phyloP scores from a whole-genome alignment of 441 rosid species.

The Viola pubescens region DNA sequence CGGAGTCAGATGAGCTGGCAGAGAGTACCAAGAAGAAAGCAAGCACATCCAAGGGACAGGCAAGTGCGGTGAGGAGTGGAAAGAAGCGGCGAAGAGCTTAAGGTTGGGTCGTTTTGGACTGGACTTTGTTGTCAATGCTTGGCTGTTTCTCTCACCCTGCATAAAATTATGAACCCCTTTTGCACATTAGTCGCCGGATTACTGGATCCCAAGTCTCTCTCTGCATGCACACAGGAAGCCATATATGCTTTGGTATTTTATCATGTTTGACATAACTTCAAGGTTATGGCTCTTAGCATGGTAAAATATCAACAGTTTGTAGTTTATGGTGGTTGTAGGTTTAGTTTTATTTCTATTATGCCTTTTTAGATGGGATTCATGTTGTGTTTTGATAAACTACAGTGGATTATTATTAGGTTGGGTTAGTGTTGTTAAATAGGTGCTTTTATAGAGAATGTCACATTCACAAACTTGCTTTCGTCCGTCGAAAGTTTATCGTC shows the following conservation, averaged over 20 bases:
- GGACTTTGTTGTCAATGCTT: background rate
- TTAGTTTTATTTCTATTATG: constrained; percentile 9
- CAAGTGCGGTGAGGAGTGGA: constrained; percentile 45
- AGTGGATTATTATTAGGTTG: constrained; percentile 15
- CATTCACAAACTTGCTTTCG: constrained; percentile 15
- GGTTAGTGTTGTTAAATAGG: constrained; percentile 24
- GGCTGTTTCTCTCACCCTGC: constrained; percentile 5
- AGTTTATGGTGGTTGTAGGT: constrained; percentile 30
- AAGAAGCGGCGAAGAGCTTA: constrained; percentile 56
- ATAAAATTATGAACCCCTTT: constrained; percentile 2
- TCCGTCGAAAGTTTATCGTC: too few relatives aligned
- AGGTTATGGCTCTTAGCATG: constrained; percentile 11
- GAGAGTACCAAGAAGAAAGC: constrained; percentile 41
- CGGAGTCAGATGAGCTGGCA: constrained; percentile 35
- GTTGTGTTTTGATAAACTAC: constrained; percentile 13
- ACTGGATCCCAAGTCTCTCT: constrained; percentile 2
- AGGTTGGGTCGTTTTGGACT: background rate
- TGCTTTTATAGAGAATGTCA: constrained; percentile 22
- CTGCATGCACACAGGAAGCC: constrained; percentile 24
- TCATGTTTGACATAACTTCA: constrained; percentile 1
- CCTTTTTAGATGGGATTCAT: constrained; percentile 16
- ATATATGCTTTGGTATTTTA: constrained; percentile 14
- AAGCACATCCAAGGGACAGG: constrained; percentile 41
- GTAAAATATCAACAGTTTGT: constrained; percentile 19
- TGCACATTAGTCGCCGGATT: constrained; percentile 8